phyloP scores from a whole-genome alignment of 1,139 yeast genomes.

The Ogataea hybrid region DNA sequence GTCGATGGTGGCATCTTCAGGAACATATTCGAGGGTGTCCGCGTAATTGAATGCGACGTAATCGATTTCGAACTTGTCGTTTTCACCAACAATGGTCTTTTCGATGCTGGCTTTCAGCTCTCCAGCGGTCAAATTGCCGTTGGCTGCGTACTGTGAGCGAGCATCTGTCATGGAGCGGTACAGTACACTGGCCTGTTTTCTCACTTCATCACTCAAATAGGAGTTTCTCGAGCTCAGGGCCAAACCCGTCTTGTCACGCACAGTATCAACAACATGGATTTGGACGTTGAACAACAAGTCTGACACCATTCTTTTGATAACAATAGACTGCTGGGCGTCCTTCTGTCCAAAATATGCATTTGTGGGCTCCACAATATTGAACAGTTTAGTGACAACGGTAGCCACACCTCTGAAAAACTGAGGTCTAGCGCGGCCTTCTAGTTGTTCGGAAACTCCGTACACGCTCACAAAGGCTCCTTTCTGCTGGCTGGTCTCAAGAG shows the following conservation, averaged over 20 bases:
- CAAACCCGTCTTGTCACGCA: slow-evolving; percentile 68
- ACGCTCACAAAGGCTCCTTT: slow-evolving; percentile 85
- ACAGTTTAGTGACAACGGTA: slow-evolving; percentile 82
- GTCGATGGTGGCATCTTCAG: slow-evolving; percentile 36
- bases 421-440: slow-evolving; percentile 87
- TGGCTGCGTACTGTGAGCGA: slow-evolving; percentile 15
- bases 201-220: slow-evolving; percentile 57
- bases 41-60: slow-evolving; percentile 78
- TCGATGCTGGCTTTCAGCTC: slow-evolving; percentile 31
- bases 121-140: slow-evolving; percentile 7
- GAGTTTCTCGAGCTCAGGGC: slow-evolving; percentile 91
- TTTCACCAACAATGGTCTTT: slow-evolving; percentile 21
- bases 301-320: slow-evolving; percentile 68
- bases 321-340: slow-evolving; percentile 91
- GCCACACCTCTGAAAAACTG: slow-evolving; percentile 96
- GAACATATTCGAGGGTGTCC: slow-evolving; percentile 57
- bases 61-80: slow-evolving; percentile 54
- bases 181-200: slow-evolving; percentile 52
- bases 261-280: slow-evolving; percentile 69
- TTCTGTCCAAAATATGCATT: slow-evolving; percentile 91
- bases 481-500: slow-evolving; percentile 59
- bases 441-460: slow-evolving; percentile 76
- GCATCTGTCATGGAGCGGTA: slow-evolving; percentile 53
- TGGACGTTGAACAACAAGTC: slow-evolving; percentile 69
- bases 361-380: slow-evolving; percentile 74